Conservation (phyloP, 2,329 filamentous ascomycete species). For the Didymosphaeria variabile region DNA sequence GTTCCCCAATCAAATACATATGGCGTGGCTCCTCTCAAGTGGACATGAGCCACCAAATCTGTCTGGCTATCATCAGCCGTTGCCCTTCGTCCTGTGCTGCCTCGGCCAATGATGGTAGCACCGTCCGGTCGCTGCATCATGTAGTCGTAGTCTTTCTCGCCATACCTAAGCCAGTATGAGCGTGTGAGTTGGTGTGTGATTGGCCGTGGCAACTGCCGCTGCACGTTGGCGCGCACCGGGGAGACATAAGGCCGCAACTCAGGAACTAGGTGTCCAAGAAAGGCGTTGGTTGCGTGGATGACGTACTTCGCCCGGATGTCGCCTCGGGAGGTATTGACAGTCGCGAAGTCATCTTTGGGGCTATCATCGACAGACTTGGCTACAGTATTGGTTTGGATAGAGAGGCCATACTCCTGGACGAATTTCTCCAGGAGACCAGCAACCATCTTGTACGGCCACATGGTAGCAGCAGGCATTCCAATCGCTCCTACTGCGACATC, state of each 20-base stretch:
- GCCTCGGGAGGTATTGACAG: neutral
- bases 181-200: neutral
- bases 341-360: neutral
- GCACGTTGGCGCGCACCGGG: neutral
- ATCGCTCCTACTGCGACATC: neutral
- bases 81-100: neutral
- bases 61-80: neutral
- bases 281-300: neutral
- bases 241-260: neutral
- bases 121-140: constrained; percentile 1
- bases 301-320: neutral
- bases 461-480: neutral
- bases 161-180: neutral
- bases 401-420: neutral
- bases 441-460: constrained; percentile 1
- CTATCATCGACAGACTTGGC: neutral
- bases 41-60: neutral
- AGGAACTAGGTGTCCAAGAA: neutral
- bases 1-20: neutral
- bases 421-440: neutral
- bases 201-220: neutral
- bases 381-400: neutral
- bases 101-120: neutral
- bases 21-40: neutral
- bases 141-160: neutral